These are phyloP conservation scores for Corylus avellana DNA, from an alignment of 306 rosid genomes.

Conservation along the genomic window DNA sequence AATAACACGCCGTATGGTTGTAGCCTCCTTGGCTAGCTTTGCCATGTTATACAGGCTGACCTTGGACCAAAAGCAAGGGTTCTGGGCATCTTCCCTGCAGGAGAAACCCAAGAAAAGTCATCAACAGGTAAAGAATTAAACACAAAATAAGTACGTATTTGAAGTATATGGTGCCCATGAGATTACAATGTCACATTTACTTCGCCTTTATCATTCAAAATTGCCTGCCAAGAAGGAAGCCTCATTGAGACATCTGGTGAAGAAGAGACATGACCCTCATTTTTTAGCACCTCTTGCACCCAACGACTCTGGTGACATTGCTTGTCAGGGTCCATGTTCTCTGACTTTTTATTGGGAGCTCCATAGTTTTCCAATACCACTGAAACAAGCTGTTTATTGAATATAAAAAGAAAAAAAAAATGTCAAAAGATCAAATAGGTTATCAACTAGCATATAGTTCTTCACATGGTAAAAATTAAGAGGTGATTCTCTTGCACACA, in stretches of 20 bases:
- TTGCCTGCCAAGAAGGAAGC: constrained; percentile 62
- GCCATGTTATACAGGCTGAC: constrained; percentile 91
- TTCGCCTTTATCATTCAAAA: constrained; percentile 64
- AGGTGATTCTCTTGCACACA: neutral
- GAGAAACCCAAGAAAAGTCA: constrained; percentile 24
- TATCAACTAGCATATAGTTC: constrained; percentile 12
- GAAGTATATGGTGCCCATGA: constrained; percentile 25
- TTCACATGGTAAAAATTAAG: neutral
- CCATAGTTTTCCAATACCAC: constrained; percentile 86
- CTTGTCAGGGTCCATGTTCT: constrained; percentile 32
- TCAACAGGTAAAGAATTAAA: constrained; percentile 21
- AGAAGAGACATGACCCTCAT: constrained; percentile 50
- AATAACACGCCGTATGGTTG: constrained; percentile 84
- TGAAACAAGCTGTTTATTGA: constrained; percentile 68
- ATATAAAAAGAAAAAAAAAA: constrained; percentile 17
- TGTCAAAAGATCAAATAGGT: constrained; percentile 22
- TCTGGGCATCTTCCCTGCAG: constrained; percentile 76
- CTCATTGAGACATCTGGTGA: constrained; percentile 45
- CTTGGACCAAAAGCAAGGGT: constrained; percentile 85
- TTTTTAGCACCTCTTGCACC: constrained; percentile 59
- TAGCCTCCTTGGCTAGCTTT: constrained; percentile 85
- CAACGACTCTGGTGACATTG: constrained; percentile 43
- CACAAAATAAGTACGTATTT: constrained; percentile 5
- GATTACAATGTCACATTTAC: constrained; percentile 62
- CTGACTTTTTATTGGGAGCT: constrained; percentile 34